Percentiles rank a stretch among this genome's conserved stretches.
These are phyloP conservation scores for Leptoxyphium fumago DNA, from an alignment of 2,329 filamentous ascomycete genomes.

Conservation along the genomic window DNA sequence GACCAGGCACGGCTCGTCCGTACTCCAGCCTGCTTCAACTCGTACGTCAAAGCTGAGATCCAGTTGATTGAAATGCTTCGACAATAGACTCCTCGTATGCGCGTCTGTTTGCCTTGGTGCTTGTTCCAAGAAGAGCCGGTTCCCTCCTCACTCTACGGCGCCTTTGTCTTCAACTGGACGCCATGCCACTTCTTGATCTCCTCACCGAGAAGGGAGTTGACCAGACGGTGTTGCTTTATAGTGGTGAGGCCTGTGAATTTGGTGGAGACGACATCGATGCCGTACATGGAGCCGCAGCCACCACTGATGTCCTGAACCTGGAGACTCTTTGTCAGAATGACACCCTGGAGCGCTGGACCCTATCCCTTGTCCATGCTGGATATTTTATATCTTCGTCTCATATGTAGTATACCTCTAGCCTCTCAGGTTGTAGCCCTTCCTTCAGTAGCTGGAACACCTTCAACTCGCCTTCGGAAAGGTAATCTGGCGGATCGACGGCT, in stretches of 20 bases:
- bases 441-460: conserved; percentile 34
- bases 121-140: too few relatives aligned
- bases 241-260: conserved; percentile 56
- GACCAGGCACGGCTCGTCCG: too few relatives aligned
- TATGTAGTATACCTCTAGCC: conserved; percentile 27
- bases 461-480: conserved; percentile 31
- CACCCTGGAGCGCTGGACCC: not conserved
- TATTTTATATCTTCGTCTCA: conserved; percentile 1
- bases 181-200: conserved; percentile 73
- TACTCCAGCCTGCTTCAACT: too few relatives aligned
- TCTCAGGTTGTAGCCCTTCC: conserved; percentile 26
- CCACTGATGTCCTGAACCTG: conserved; percentile 68
- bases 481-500: conserved; percentile 28
- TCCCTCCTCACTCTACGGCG: conserved; percentile 12
- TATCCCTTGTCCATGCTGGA: not conserved
- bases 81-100: too few relatives aligned
- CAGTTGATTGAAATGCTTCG: too few relatives aligned
- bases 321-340: conserved; percentile 7
- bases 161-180: conserved; percentile 61
- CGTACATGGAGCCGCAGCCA: conserved; percentile 79
- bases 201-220: conserved; percentile 59
- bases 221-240: conserved; percentile 70
- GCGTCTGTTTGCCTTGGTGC: too few relatives aligned
- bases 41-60: too few relatives aligned
- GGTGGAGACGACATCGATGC: conserved; percentile 59